Evolutionary conservation across 495 filamentous ascomycete species (phyloP).

Genomic region (Penicillium ucsense): DNA sequence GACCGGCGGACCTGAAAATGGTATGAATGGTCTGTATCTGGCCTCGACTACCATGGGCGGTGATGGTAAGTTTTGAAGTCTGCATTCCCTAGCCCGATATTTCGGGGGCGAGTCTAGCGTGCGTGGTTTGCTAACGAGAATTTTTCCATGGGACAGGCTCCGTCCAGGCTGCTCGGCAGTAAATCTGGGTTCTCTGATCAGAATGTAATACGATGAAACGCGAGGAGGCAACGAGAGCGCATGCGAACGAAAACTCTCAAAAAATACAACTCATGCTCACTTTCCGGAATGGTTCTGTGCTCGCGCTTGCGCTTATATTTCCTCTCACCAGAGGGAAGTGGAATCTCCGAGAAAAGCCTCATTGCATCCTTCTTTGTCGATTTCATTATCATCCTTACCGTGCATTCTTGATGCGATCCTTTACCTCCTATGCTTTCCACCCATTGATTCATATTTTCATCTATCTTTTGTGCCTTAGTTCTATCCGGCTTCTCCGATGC

Average conservation of each 20-base stretch:
- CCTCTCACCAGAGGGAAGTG: neutral
- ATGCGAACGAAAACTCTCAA: neutral
- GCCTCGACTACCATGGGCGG: conserved; percentile 37
- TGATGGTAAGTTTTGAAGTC: conserved; percentile 29
- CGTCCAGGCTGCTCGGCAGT: conserved; percentile 39
- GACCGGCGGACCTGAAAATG: conserved; percentile 31
- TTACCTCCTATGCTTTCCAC: conserved; percentile 8
- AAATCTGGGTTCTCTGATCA: conserved; percentile 10
- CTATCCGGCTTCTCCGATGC: conserved; percentile 4
- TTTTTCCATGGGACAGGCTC: conserved; percentile 19
- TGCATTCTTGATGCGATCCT: conserved; percentile 17
- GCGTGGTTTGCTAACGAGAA: neutral
- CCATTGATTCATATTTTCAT: conserved; percentile 1
- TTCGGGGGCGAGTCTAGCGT: neutral
- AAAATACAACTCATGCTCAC: neutral
- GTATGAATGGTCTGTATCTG: conserved; percentile 39
- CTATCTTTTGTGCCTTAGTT: conserved; percentile 1
- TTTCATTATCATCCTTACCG: conserved; percentile 12
- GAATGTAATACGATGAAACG: conserved; percentile 9
- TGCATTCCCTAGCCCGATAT: neutral
- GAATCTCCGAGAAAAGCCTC: neutral
- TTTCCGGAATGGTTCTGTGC: neutral
- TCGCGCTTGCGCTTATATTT: neutral
- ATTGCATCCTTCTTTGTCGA: conserved; percentile 7
- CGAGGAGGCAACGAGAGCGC: conserved; percentile 3